Base-by-base conservation (phyloP, 73 alveolate species). In the Paramecium tetraurelia region DNA sequence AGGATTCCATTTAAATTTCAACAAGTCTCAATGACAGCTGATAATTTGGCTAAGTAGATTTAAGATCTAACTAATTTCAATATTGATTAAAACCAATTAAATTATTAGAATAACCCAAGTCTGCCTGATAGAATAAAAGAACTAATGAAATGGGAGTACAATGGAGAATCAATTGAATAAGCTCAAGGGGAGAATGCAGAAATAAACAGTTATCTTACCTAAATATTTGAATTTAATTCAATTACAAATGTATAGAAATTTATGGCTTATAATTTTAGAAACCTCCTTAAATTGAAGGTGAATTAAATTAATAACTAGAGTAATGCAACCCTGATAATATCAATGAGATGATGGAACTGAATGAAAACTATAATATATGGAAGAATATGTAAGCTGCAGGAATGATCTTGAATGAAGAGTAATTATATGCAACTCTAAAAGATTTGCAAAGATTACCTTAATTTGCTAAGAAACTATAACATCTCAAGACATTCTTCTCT, bases 321-420 rank as follows among this genome's bases (percentile, higher is more conserved):
- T 63, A 63, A 33, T 33, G 46, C 14, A 63, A 63, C 12, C 84
- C 84, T 63, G 84, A 63, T 10, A 63, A 63, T 63, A 31, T 63
- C 1, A 63, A 63, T 63, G 84, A 63, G 31, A 63, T 63, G 16
- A 63, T 63, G 84, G 84, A 63, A 24, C 14, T 63, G 31, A 63
- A 63, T 63, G 84, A 63, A 27, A 63, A 63, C 31, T 63, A 63
- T 63, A 33, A 27, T 63, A 63, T 63, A 10, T 63, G 84, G 84
- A 63, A 63, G 46, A 63, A 63, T 63, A 63, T 63, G 84, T 63
- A 63, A 27, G 84, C 48, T 3, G 84, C 84, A 63, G 84, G 84
- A 63, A 63, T 63, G 41, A 27, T 31, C 21, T 33, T 63, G 22
- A 63, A 63, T 33, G 84, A 63, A 33, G 84, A 63, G 3, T 63